phyloP scores from a whole-genome alignment of 768 basidiomycete species.

The Phylloporus scabripes region DNA sequence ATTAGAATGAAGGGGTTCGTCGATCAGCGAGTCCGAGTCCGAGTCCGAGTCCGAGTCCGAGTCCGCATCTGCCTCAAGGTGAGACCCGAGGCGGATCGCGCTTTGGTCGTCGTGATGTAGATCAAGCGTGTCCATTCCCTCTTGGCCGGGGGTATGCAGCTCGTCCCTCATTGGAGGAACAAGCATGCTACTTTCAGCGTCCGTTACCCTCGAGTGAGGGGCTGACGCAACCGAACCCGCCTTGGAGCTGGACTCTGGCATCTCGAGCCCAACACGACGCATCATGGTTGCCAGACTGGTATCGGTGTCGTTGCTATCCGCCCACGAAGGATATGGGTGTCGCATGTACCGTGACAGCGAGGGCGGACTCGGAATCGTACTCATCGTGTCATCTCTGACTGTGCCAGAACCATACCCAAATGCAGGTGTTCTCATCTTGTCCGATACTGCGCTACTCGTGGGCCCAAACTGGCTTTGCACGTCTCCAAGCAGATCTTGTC shows the following conservation, averaged over 20 bases:
- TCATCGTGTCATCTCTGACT: slow-evolving; percentile 54
- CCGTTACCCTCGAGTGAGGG: slow-evolving; percentile 6
- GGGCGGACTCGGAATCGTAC: slow-evolving; percentile 64
- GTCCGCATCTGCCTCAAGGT: slow-evolving; percentile 21
- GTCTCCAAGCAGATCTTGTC: slow-evolving; percentile 56
- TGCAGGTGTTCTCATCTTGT: slow-evolving; percentile 24
- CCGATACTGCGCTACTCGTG: slow-evolving; percentile 8
- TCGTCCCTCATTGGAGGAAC: slow-evolving; percentile 3
- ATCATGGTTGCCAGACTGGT: slow-evolving; percentile 67
- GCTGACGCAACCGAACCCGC: slow-evolving; percentile 12
- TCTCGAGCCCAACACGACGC: slow-evolving; percentile 49
- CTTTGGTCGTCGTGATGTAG: slow-evolving; percentile 23
- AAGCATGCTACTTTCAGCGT: not conserved
- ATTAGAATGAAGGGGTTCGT: slow-evolving; percentile 48
- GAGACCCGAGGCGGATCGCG: slow-evolving; percentile 8
- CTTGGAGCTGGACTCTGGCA: slow-evolving; percentile 31
- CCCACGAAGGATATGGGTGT: slow-evolving; percentile 30
- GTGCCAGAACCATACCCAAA: slow-evolving; percentile 21
- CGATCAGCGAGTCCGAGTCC: slow-evolving; percentile 56
- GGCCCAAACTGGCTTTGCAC: slow-evolving; percentile 36
- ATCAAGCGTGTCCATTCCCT: slow-evolving; percentile 22
- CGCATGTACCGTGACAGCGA: slow-evolving; percentile 64
- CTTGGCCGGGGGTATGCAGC: slow-evolving; percentile 21
- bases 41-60: slow-evolving; percentile 54
- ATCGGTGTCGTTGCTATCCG: slow-evolving; percentile 47